Base-by-base conservation (phyloP, 2,329 filamentous ascomycete species). In the Arthroderma sp. region DNA sequence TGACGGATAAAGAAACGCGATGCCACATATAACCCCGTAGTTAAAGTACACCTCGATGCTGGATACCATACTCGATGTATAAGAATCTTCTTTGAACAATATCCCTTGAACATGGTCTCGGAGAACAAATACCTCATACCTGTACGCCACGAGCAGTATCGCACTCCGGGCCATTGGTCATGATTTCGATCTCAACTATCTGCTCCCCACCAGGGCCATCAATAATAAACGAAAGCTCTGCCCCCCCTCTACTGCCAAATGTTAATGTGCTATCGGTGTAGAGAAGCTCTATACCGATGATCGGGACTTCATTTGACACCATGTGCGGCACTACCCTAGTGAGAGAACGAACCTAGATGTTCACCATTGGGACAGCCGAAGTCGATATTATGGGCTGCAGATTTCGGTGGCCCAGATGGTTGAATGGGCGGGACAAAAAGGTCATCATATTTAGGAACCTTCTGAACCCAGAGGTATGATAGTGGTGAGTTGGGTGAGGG, bases 241-340 rank as follows among this genome's bases (percentile, higher is more conserved):
- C 22, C 10, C 27, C 34, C 3, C 37, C 40, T 3, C 31, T 9
- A 9, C 28, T 28, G 3, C 45, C 45, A 27, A 43, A 44, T 8
- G 3, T 30, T 6, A 44, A 5, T 29, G n/a, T 40, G 4, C 28
- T 5, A 4, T 47, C 31, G 28, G n/a, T 33, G 37, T 43, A 40
- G 22, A 40, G 10, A 40, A 47, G 44, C 5, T 10, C 9, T 10
- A 47, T 28, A 9, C 45, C 45, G 28, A 47, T 28, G n/a, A 47
- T 15, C 11, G 33, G 11, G 8, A 7, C 11, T 29, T 29, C 39
- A n/a, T 37, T 10, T 32, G 41, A 41, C 6, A 33, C 4, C 32
- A 44, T 44, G 22, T 41, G 37, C 10, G 37, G 37, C 4, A 40
- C 38, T 29, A 47, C 27, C 22, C 37, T 40, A 6, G 9, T 32